Evolutionary conservation across 2,329 filamentous ascomycete species (phyloP), one percentile per base, ranked within the genome.

Genomic region (Venturia aucupariae): DNA sequence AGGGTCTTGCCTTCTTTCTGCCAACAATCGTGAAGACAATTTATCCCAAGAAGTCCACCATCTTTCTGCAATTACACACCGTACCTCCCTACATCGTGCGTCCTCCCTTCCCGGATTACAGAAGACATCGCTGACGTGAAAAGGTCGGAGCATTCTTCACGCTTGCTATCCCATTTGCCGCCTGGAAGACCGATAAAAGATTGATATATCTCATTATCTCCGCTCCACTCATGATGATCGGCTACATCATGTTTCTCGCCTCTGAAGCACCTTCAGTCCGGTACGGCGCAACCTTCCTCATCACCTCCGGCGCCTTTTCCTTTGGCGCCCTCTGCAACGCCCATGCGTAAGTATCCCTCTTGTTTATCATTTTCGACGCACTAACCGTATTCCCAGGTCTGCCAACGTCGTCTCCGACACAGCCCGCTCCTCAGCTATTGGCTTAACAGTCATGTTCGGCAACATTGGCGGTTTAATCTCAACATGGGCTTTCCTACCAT

Each of bases 381-480:
- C 46, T 51, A 51, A 51, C n/a, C 46, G 27, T 15, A 10, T 10
- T 6, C 22, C 11, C 22, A 51, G 46, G 10, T 84, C 86, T 0
- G 87, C 86, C 7, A 90, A 90, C 68, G 86, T 90, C 0, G 82
- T 90, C 8, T 86, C 84, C 4, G 88, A 90, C 68, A 89, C 88
- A 0, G 85, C 88, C 0, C 81, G 87, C 15, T 48, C 42, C 27
- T 57, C 51, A 19, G 65, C 65, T n/a, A 66, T 66, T 32, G 65
- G 65, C 27, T 22, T 42, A 13, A 63, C 44, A 32, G 65, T 66
- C 35, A 64, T 64, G 63, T 76, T 89, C 30, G 88, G 87, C 35
- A 90, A 90, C 64, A 71, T 90, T n/a, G 88, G 88, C 2, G 88
- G 87, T 0, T 72, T 90, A 41, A 80, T 88, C 65, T 81, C 83